Percentiles rank a stretch among this genome's conserved stretches.
These are phyloP conservation scores for Lepidium didymum DNA, from an alignment of 345 rosid species.

Conservation along the genomic window DNA sequence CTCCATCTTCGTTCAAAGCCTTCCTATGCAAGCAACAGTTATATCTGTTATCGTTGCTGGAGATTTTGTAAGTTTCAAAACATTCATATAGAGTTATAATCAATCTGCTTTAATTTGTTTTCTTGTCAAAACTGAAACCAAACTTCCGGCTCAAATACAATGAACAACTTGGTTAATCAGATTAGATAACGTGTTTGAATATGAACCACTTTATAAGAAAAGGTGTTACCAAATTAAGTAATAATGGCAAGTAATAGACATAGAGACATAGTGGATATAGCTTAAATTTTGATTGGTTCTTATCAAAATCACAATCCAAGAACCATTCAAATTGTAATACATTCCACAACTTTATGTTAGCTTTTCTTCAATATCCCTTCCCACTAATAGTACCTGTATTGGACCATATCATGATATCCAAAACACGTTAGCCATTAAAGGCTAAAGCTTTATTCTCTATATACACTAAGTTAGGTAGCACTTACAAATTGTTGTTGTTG, in stretches of 20 bases:
- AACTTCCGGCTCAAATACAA: no score
- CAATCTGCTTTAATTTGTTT: no score
- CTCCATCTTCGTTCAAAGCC: conserved; percentile 33
- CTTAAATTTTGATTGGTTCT: conserved; percentile 6
- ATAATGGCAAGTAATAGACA: conserved; percentile 15
- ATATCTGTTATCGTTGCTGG: conserved; percentile 40
- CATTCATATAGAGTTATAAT: no score
- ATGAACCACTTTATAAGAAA: conserved; percentile 1
- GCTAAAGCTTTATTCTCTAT: neutral
- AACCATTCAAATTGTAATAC: neutral
- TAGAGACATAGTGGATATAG: conserved; percentile 2
- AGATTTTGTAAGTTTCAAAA: conserved; percentile 62
- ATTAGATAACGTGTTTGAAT: neutral
- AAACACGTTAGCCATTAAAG: conserved; percentile 10
- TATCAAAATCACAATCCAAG: conserved; percentile 10
- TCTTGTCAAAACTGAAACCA: no score
- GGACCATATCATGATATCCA: conserved; percentile 22
- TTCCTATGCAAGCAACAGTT: conserved; percentile 41
- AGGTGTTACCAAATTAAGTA: conserved; percentile 1
- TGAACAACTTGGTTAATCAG: no score
- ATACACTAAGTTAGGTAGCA: conserved; percentile 8
- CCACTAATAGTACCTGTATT: conserved; percentile 22
- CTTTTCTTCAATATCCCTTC: conserved; percentile 2
- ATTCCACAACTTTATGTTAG: conserved; percentile 13
- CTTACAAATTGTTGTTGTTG: neutral